phyloP scores from a whole-genome alignment of 805 yeast genomes.

The Priceomyces medius region DNA sequence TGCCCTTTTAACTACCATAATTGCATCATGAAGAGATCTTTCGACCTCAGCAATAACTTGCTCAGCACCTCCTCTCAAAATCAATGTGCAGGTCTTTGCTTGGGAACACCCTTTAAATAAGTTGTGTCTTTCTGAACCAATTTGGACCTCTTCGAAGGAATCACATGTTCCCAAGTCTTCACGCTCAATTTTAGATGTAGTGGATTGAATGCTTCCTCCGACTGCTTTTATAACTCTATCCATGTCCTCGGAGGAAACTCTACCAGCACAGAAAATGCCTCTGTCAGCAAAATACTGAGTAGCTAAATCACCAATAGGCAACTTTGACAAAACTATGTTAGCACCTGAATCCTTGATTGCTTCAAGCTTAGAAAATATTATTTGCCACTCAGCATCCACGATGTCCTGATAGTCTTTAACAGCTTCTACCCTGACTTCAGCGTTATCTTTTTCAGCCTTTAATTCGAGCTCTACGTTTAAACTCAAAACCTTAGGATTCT shows the following conservation, averaged over 20 bases:
- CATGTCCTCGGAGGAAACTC: constrained; percentile 87
- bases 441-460: constrained; percentile 98
- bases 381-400: constrained; percentile 99
- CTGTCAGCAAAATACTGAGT: constrained; percentile 98
- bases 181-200: constrained; percentile 65
- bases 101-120: constrained; percentile 88
- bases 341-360: constrained; percentile 85
- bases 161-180: constrained; percentile 84
- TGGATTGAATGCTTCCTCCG: constrained; percentile 83
- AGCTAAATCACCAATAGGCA: constrained; percentile 98
- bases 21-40: constrained; percentile 95
- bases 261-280: constrained; percentile 94
- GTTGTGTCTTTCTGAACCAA: constrained; percentile 94
- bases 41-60: constrained; percentile 98
- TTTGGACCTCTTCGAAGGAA: constrained; percentile 86
- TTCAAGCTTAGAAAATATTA: constrained; percentile 81
- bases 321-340: constrained; percentile 84
- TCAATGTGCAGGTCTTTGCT: constrained; percentile 89
- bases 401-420: constrained; percentile 92
- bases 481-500: constrained; percentile 76
- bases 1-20: constrained; percentile 96
- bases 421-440: constrained; percentile 94
- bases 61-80: constrained; percentile 96
- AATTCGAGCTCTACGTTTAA: constrained; percentile 92
- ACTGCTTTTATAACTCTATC: constrained; percentile 90